Conservation (phyloP, 108 stramenopile species). For the Stephanodiscus minutulus region DNA sequence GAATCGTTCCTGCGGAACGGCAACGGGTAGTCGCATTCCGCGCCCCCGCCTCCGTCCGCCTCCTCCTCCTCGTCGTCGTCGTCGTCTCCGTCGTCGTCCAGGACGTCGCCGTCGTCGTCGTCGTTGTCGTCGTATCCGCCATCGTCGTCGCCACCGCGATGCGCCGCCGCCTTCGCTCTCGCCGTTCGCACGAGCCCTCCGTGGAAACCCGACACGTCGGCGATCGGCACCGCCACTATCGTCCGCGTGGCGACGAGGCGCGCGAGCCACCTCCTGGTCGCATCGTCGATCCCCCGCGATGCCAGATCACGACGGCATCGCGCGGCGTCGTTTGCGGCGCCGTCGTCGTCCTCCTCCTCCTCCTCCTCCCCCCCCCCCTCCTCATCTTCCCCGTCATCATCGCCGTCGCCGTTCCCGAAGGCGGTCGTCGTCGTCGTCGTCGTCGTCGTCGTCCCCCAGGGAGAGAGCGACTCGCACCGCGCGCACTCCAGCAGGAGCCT, state of each 20-base stretch:
- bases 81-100: slow-evolving; percentile 11
- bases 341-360: not conserved
- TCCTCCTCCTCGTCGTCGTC: slow-evolving; percentile 20
- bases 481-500: slow-evolving; percentile 33
- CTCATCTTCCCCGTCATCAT: too few species aligned
- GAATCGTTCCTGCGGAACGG: slow-evolving; percentile 41
- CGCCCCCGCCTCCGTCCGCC: slow-evolving; percentile 28
- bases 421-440: not conserved
- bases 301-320: slow-evolving; percentile 54
- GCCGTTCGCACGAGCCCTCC: not conserved
- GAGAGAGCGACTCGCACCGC: slow-evolving; percentile 29
- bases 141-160: too few species aligned
- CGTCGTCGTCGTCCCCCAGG: slow-evolving; percentile 8
- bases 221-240: slow-evolving; percentile 81
- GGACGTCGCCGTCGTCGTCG: slow-evolving; percentile 4
- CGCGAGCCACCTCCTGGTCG: slow-evolving; percentile 76
- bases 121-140: not conserved
- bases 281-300: slow-evolving; percentile 57
- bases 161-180: not conserved
- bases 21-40: slow-evolving; percentile 68
- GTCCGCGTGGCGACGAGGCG: slow-evolving; percentile 82
- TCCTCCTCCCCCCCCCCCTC: too few species aligned
- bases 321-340: slow-evolving; percentile 18
- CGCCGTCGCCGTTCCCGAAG: too few species aligned
- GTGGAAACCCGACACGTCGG: slow-evolving; percentile 85